These are phyloP conservation scores for Sanguinoderma infundibulare DNA, from an alignment of 1,284 basidiomycete genomes.

Conservation along the genomic window DNA sequence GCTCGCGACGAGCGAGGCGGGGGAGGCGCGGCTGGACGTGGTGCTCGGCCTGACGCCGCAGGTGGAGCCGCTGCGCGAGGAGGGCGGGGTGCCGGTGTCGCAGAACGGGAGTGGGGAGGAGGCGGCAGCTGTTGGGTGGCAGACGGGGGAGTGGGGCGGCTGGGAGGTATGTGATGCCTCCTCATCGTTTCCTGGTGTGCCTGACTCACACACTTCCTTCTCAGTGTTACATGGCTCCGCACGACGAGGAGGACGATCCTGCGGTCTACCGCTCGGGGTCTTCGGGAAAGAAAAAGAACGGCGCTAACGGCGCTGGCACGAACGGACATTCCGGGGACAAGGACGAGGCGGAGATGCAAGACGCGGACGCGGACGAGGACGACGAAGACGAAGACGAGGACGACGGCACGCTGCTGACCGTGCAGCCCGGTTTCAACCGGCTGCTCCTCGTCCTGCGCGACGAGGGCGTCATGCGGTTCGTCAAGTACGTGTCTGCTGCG, in stretches of 20 bases:
- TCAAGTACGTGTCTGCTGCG: conserved; percentile 90
- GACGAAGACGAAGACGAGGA: conserved; percentile 72
- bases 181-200: conserved; percentile 3
- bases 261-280: conserved; percentile 86
- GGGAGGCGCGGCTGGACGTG: conserved; percentile 84
- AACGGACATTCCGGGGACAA: conserved; percentile 28
- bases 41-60: conserved; percentile 91
- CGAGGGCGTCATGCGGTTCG: conserved; percentile 91
- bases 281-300: conserved; percentile 42
- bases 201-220: conserved; percentile 2
- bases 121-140: conserved; percentile 59
- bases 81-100: no score
- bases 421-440: conserved; percentile 91
- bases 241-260: conserved; percentile 92
- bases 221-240: conserved; percentile 93
- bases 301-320: conserved; percentile 35
- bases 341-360: conserved; percentile 25
- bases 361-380: conserved; percentile 31
- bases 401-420: conserved; percentile 86
- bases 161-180: conserved; percentile 74
- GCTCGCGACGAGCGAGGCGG: conserved; percentile 88
- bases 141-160: conserved; percentile 84
- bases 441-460: conserved; percentile 91
- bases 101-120: conserved; percentile 38
- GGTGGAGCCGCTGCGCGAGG: conserved; percentile 43